Evolutionary conservation across 129 eudicot genomes (phyloP).

Genomic region (Escallonia rubra): DNA sequence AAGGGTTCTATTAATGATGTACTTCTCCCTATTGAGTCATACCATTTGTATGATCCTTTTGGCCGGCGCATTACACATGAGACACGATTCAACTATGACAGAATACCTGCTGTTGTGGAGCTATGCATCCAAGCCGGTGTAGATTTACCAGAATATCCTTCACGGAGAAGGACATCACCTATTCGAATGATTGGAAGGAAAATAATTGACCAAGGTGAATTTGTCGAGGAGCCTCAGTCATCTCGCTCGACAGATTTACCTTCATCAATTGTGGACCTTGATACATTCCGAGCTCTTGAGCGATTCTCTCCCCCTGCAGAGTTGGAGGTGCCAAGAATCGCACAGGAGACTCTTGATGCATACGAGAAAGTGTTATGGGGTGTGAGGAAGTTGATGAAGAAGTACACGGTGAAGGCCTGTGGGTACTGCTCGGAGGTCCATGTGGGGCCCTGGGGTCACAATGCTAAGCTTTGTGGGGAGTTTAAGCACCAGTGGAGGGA

Average conservation of each 20-base stretch:
- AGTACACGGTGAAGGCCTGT: slow-evolving; percentile 88
- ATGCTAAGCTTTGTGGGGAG: slow-evolving; percentile 93
- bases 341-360: slow-evolving; percentile 60
- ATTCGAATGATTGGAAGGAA: slow-evolving; percentile 85
- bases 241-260: slow-evolving; percentile 15
- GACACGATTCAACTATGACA: slow-evolving; percentile 72
- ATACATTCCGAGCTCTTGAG: slow-evolving; percentile 67
- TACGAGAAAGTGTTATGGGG: slow-evolving; percentile 80
- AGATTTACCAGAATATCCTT: slow-evolving; percentile 76
- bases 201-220: slow-evolving; percentile 71
- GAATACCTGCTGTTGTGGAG: slow-evolving; percentile 93
- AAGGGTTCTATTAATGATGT: slow-evolving; percentile 87
- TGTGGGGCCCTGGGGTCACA: slow-evolving; percentile 99
- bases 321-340: slow-evolving; percentile 40
- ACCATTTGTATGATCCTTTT: slow-evolving; percentile 86
- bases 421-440: slow-evolving; percentile 98
- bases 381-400: slow-evolving; percentile 69
- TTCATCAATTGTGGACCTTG: slow-evolving; percentile 43
- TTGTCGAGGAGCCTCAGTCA: slow-evolving; percentile 37
- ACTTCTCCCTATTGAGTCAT: slow-evolving; percentile 84
- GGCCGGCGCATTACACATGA: slow-evolving; percentile 88
- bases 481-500: slow-evolving; percentile 99
- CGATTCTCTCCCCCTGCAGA: slow-evolving; percentile 56
- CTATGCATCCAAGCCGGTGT: slow-evolving; percentile 99
- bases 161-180: slow-evolving; percentile 82